Conservation (phyloP, 2,329 filamentous ascomycete species). For the Lasiodiplodia sp. region DNA sequence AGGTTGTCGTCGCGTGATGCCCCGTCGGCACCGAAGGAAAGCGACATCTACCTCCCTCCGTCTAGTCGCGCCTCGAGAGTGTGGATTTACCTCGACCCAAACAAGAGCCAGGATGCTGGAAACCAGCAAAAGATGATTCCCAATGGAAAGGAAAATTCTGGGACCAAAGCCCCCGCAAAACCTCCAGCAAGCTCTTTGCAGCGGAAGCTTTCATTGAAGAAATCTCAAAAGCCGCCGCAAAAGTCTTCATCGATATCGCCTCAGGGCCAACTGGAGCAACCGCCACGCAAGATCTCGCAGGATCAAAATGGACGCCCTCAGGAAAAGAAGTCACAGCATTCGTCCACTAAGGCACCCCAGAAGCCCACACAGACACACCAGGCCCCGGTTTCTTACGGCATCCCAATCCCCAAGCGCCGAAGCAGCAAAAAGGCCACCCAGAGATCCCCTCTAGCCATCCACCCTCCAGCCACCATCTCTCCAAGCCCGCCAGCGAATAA, state of each 20-base stretch:
- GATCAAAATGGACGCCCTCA: background rate
- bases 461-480: background rate
- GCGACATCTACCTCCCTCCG: slow-evolving; percentile 15
- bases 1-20: background rate
- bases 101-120: background rate
- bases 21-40: background rate
- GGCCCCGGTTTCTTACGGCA: background rate
- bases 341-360: background rate
- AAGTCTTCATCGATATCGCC: background rate
- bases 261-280: background rate
- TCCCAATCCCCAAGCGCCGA: background rate
- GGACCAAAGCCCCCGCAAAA: background rate
- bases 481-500: background rate
- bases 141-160: background rate
- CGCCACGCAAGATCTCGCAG: background rate
- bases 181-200: background rate
- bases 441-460: background rate
- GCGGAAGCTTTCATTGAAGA: background rate
- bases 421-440: slow-evolving; percentile 5
- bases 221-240: background rate
- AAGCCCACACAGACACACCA: background rate
- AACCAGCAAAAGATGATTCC: background rate
- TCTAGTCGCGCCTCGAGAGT: background rate
- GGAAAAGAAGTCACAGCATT: background rate
- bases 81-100: slow-evolving; percentile 20